These are phyloP conservation scores for Debaryomyces psychrophilus DNA, from an alignment of 1,139 yeast species.

Conservation along the genomic window DNA sequence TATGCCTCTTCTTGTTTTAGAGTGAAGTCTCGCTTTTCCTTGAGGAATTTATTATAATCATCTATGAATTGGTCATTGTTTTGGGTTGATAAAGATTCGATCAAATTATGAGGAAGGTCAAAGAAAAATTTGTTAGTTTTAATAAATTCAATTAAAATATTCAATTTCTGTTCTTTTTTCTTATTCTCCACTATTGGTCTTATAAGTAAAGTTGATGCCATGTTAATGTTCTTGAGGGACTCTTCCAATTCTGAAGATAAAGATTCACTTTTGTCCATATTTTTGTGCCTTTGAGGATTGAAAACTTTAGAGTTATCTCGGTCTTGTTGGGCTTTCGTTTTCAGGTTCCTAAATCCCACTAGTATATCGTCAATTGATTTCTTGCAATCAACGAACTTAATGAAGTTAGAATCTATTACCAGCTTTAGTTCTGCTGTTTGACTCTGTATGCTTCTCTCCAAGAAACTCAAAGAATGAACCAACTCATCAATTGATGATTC, in stretches of 20 bases:
- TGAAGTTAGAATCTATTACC: slow-evolving; percentile 74
- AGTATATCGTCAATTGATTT: slow-evolving; percentile 49
- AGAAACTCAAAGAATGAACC: slow-evolving; percentile 53
- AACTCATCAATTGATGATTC: slow-evolving; percentile 71
- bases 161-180: slow-evolving; percentile 60
- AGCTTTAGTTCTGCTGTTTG: slow-evolving; percentile 68
- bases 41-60: slow-evolving; percentile 64
- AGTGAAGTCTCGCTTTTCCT: slow-evolving; percentile 27
- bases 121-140: slow-evolving; percentile 66
- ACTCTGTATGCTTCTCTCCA: slow-evolving; percentile 63
- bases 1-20: slow-evolving; percentile 22
- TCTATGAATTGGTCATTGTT: slow-evolving; percentile 74
- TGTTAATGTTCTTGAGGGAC: slow-evolving; percentile 50
- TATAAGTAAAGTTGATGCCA: slow-evolving; percentile 66
- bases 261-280: slow-evolving; percentile 24
- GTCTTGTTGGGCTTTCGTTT: slow-evolving; percentile 42
- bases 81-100: slow-evolving; percentile 53
- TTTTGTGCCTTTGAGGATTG: slow-evolving; percentile 37
- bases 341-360: slow-evolving; percentile 36
- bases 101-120: slow-evolving; percentile 68
- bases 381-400: slow-evolving; percentile 76
- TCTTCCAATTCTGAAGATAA: slow-evolving; percentile 43
- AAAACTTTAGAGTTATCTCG: slow-evolving; percentile 41
- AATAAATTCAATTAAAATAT: slow-evolving; percentile 62
- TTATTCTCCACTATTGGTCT: slow-evolving; percentile 76